Evolutionary conservation across 2,329 filamentous ascomycete species (phyloP), one percentile per base, ranked within the genome.

Genomic region (Aspergillus brunneoviolaceus): DNA sequence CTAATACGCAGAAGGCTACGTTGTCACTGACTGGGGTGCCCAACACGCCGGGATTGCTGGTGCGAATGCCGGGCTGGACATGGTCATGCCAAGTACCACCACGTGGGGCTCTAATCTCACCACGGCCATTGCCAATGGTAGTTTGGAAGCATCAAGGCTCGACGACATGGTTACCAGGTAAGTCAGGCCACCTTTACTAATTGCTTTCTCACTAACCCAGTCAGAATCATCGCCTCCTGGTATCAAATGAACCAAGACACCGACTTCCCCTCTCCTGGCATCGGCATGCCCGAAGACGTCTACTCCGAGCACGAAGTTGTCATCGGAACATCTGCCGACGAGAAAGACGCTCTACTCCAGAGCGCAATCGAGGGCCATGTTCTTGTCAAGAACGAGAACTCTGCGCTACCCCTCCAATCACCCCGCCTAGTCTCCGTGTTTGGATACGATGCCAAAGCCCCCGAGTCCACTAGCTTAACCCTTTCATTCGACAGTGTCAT

Each of bases 21-120:
- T 94, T 55, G 86, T 91, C 82, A 86, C 85, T 16, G 91, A 96
- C 72, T 95, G 91, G 90, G 79, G 83, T 65, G 91, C 89, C 4
- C 88, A 92, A 68, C 89, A 94, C 69, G 80, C 85, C 4, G 69
- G 69, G 0, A 67, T 68, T 12, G 67, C 63, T 1, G 47, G 50
- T 6, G 66, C 67, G 0, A 67, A 67, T 53, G 70, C 70, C 14
- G 70, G 70, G 0, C 51, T 72, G 16, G 70, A 72, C 27, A 65
- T 72, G 59, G 64, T 64, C 1, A 69, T 70, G 67, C 70, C 69
- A 1, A 45, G 25, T 1, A 60, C 61, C 1, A 19, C 53, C 0
- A 55, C 57, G 2, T 72, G 69, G 69, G 59, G 56, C 0, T 53
- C 56, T 0, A 74, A 77, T 33, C 79, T 90, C 0, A 77, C 80